A percentile compares a stretch with the other conserved stretches of the same genome.
Evolutionary conservation across 2,329 filamentous ascomycete genomes (phyloP).

Genomic region (Trichophyton benhamiae): DNA sequence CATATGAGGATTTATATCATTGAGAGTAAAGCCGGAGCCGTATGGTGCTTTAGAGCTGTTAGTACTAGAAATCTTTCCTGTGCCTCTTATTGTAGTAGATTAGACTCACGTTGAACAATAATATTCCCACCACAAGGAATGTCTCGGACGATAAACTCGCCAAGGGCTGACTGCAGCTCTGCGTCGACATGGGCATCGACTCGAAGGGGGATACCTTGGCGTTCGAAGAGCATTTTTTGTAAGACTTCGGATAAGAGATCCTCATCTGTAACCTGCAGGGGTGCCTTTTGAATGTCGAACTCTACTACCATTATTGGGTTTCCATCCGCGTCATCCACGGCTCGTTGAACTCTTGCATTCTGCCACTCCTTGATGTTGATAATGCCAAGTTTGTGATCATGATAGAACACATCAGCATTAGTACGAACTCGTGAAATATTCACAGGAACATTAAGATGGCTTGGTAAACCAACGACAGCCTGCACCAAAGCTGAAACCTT

Average conservation of each 20-base stretch:
- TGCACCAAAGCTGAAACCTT: slow-evolving; percentile 72
- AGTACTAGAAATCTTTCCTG: slow-evolving; percentile 6
- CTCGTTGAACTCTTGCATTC: slow-evolving; percentile 62
- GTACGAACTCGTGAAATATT: slow-evolving; percentile 67
- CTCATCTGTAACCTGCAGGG: slow-evolving; percentile 68
- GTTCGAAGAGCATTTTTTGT: slow-evolving; percentile 66
- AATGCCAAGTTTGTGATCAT: slow-evolving; percentile 63
- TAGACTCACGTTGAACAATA: slow-evolving; percentile 79
- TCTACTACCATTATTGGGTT: slow-evolving; percentile 58
- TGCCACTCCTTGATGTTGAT: slow-evolving; percentile 76
- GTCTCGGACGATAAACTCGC: slow-evolving; percentile 64
- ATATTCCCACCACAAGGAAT: slow-evolving; percentile 76
- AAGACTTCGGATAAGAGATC: slow-evolving; percentile 69
- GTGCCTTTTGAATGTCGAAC: slow-evolving; percentile 64
- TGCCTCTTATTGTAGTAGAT: background rate
- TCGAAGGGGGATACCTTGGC: slow-evolving; percentile 54
- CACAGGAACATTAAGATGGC: slow-evolving; percentile 76
- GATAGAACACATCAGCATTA: slow-evolving; percentile 67
- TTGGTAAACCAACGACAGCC: slow-evolving; percentile 64
- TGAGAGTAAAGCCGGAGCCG: slow-evolving; percentile 40
- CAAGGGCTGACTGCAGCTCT: slow-evolving; percentile 67
- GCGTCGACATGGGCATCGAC: slow-evolving; percentile 74
- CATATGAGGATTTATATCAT: slow-evolving; percentile 50
- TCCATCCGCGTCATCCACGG: slow-evolving; percentile 45
- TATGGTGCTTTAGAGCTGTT: slow-evolving; percentile 43